phyloP scores from a whole-genome alignment of 495 filamentous ascomycete species.

The Patellaria atrata region DNA sequence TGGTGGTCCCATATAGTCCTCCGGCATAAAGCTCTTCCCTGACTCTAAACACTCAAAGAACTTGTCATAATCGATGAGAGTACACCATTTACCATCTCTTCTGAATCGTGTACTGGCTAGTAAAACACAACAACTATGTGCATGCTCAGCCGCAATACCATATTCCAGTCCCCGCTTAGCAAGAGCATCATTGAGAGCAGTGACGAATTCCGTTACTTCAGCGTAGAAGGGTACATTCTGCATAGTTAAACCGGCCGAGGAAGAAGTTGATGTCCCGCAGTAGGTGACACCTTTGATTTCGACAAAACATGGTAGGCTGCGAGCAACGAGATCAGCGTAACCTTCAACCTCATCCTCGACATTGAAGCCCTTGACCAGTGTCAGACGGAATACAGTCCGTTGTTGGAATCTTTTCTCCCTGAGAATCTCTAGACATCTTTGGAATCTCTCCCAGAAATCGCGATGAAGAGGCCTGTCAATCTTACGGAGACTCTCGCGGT shows the following conservation, averaged over 20 bases:
- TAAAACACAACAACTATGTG: conserved; percentile 83
- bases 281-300: conserved; percentile 96
- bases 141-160: conserved; percentile 87
- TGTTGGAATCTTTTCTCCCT: conserved; percentile 65
- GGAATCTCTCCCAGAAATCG: conserved; percentile 95
- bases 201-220: conserved; percentile 70
- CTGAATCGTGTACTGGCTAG: conserved; percentile 60
- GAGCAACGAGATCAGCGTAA: conserved; percentile 77
- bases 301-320: conserved; percentile 74
- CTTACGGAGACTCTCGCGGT: conserved; percentile 68
- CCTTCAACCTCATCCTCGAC: conserved; percentile 83
- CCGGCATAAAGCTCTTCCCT: conserved; percentile 56
- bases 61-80: conserved; percentile 71
- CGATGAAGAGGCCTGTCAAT: conserved; percentile 88
- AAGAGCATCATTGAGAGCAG: conserved; percentile 52
- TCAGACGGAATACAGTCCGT: conserved; percentile 88
- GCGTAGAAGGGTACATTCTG: conserved; percentile 90
- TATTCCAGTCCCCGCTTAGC: conserved; percentile 55
- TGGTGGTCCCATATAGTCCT: conserved; percentile 71
- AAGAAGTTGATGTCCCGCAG: conserved; percentile 74
- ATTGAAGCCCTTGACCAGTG: conserved; percentile 93
- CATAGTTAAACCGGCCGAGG: conserved; percentile 78
- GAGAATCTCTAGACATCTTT: conserved; percentile 77
- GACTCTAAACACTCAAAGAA: conserved; percentile 78
- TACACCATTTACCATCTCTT: conserved; percentile 70